Base-by-base conservation (phyloP, 495 filamentous ascomycete species). In the Aspergillus funiculosus region DNA sequence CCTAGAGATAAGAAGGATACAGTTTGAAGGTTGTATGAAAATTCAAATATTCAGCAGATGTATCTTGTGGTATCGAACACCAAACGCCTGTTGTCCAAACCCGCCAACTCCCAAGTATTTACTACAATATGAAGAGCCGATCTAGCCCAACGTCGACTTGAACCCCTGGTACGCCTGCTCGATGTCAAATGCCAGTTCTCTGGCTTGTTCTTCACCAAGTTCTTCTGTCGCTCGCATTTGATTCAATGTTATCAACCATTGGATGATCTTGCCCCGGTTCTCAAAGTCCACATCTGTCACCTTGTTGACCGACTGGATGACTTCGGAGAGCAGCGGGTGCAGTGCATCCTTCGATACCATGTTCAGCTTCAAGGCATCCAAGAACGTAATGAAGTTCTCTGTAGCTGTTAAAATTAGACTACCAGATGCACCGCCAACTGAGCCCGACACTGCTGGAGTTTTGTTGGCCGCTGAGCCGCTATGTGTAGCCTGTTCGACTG, bases 301-400 rank as follows among this genome's bases (percentile, higher is more conserved):
- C 60, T 90, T 91, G 63, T 97, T 97, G 20, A 94, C 94, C 2
- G 86, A 85, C 47, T 95, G 90, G 29, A 99, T 99, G 8, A 95
- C 85, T 48, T 96, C 90, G 1, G 87, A 89, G 1, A 97, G 75
- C 1, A 97, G 72, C 13, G 94, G 94, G 56, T 99, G 94, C 11
- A 99, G 72, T 40, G 89, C 87, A 66, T 99, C 91, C 62, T 99
- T 99, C 5, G 89, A 89, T 9, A 89, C 71, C 65, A 94, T 79
- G 17, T 88, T 86, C 28, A 99, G 74, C 55, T 86, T 85, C 54
- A 97, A 73, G 17, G 92, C 94, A 64, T 99, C 94, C 34, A 99
- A 73, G 65, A 96, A 90, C 0, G 94, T 99, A 63, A 99, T 97
- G 59, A 99, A 99, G 60, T 95, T 89, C 64, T 97, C 88, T 3